A percentile compares a stretch with the other conserved stretches of the same genome.
phyloP scores from a whole-genome alignment of 2,329 filamentous ascomycete genomes.

The Aureobasidium lini region DNA sequence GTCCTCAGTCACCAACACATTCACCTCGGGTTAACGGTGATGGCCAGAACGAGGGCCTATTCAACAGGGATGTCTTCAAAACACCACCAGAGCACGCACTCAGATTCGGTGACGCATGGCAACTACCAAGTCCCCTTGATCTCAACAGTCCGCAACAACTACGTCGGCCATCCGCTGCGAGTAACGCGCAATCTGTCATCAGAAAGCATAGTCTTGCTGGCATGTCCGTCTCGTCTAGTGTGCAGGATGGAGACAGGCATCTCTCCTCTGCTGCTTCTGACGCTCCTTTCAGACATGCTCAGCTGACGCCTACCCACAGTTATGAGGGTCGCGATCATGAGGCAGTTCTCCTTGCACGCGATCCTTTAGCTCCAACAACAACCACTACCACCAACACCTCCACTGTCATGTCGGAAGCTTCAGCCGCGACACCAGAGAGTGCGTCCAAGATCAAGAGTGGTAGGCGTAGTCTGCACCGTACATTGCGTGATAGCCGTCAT shows the following conservation, averaged over 20 bases:
- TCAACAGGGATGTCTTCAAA: conserved; percentile 33
- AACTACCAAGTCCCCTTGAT: conserved; percentile 26
- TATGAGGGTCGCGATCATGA: conserved; percentile 19
- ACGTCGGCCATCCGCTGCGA: conserved; percentile 29
- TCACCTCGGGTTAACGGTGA: conserved; percentile 17
- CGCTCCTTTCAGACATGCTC: conserved; percentile 12
- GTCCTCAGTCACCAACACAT: not conserved
- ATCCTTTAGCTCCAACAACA: conserved; percentile 4
- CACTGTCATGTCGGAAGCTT: not conserved
- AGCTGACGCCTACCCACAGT: conserved; percentile 18
- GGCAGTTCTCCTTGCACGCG: conserved; percentile 6
- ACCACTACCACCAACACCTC: conserved; percentile 13
- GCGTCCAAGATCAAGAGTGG: conserved; percentile 46
- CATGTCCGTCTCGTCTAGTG: conserved; percentile 19
- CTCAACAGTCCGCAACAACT: conserved; percentile 24
- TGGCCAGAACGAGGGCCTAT: not conserved
- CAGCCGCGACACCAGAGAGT: conserved; percentile 20
- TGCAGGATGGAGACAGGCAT: conserved; percentile 19
- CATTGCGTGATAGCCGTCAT: conserved; percentile 58
- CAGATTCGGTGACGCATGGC: conserved; percentile 21
- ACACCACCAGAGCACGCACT: conserved; percentile 37
- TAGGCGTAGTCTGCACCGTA: conserved; percentile 80
- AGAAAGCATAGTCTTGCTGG: conserved; percentile 9
- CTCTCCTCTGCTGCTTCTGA: conserved; percentile 20
- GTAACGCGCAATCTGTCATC: conserved; percentile 16